These are phyloP conservation scores for Trypanosoma theileri DNA, from an alignment of 208 protist genomes.

Conservation along the genomic window DNA sequence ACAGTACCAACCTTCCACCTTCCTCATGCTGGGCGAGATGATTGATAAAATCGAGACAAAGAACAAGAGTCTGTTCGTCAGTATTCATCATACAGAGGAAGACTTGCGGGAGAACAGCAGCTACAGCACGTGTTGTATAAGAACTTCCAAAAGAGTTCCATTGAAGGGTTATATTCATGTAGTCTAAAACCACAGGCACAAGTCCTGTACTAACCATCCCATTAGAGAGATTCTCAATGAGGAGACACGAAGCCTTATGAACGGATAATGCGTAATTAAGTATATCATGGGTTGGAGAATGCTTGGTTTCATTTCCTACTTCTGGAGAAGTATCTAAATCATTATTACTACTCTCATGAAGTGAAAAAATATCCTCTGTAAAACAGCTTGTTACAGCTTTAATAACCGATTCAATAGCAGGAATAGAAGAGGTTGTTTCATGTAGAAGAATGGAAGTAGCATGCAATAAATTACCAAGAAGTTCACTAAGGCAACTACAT, in stretches of 20 bases:
- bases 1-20: neutral
- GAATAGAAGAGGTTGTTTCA: neutral
- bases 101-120: slow-evolving; percentile 12
- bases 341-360: slow-evolving; percentile 2
- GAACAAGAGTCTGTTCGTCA: slow-evolving; percentile 8
- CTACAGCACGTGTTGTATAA: neutral
- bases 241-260: slow-evolving; percentile 1
- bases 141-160: slow-evolving; percentile 4
- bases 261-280: neutral
- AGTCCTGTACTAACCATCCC: neutral
- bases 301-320: neutral
- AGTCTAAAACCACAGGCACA: neutral
- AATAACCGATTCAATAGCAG: slow-evolving; percentile 8
- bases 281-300: neutral
- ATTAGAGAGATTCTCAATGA: neutral
- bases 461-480: slow-evolving; percentile 4
- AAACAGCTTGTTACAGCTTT: slow-evolving; percentile 11
- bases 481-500: slow-evolving; percentile 10
- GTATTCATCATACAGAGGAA: neutral
- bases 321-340: neutral
- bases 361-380: slow-evolving; percentile 12
- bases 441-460: neutral
- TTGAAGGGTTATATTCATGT: slow-evolving; percentile 16
- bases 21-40: slow-evolving; percentile 2
- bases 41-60: slow-evolving; percentile 23